Base-by-base conservation (phyloP, 2,329 filamentous ascomycete genomes). In the Chaetomiaceae sp. region DNA sequence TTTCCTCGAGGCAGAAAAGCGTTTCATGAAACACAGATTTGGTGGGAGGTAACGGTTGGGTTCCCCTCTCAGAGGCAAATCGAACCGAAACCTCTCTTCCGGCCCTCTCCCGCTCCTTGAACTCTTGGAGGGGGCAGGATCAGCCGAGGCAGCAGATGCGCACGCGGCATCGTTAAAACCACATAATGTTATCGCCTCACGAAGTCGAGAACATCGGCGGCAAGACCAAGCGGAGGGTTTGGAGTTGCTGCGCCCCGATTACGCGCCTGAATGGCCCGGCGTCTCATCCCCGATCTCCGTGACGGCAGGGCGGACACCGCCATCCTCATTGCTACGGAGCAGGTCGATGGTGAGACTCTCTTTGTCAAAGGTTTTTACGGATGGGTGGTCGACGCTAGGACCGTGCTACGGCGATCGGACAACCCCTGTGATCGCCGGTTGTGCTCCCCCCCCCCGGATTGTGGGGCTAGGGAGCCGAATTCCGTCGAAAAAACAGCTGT, bases 1-100 rank as follows among this genome's bases (percentile, higher is more conserved):
- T 3, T 13, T 4, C 29, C 30, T 20, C 14, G 14, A 18, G 36
- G 34, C 14, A n/a, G 14, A 14, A n/a, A 8, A 45, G 51, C 45
- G 51, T 53, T 53, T 53, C 51, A 40, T 48, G 51, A 53, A 53
- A 53, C 51, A 44, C 13, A 40, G 25, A 32, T n/a, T n/a, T n/a
- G n/a, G n/a, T 27, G 21, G 21, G 16, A 5, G 25, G 25, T 27
- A 27, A 27, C 25, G 25, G 25, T 27, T 27, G 5, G 9, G 25
- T 27, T 27, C 14, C 8, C 18, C 36, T n/a, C n/a, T n/a, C 16
- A 11, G 25, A 8, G 33, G 23, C 33, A 25, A 29, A 38, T 40
- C 23, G 25, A 38, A 18, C 13, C 18, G 33, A 36, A 5, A 6
- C 6, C 7, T 16, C 5, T 16, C 11, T n/a, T n/a, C n/a, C n/a